phyloP scores from a whole-genome alignment of 2,329 filamentous ascomycete species.

The Penicillium sp. region DNA sequence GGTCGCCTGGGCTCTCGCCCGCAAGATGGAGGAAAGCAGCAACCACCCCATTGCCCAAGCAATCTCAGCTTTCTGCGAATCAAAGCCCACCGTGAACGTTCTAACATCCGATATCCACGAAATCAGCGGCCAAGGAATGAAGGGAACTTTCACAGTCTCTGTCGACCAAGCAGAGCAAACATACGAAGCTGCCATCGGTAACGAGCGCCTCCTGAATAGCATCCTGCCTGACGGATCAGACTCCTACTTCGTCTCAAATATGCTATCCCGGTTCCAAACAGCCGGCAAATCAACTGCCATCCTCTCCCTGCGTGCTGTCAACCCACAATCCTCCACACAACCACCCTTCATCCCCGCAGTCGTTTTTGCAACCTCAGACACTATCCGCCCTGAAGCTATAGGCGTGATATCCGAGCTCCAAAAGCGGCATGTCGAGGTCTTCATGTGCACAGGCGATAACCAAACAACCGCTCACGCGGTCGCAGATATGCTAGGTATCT shows the following conservation, averaged over 20 bases:
- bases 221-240: constrained; percentile 32
- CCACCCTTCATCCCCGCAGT: constrained; percentile 54
- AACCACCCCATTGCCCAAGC: constrained; percentile 62
- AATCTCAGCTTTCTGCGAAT: constrained; percentile 51
- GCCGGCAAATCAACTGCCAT: constrained; percentile 48
- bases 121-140: constrained; percentile 59
- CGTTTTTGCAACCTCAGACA: constrained; percentile 76
- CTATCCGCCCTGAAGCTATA: constrained; percentile 72
- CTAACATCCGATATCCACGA: constrained; percentile 50
- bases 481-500: constrained; percentile 73
- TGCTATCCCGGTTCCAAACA: constrained; percentile 42
- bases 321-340: constrained; percentile 8
- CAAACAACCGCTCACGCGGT: constrained; percentile 79
- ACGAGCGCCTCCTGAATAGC: constrained; percentile 53
- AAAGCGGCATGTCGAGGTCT: constrained; percentile 69
- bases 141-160: constrained; percentile 50
- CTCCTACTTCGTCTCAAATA: constrained; percentile 33
- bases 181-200: constrained; percentile 58
- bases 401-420: constrained; percentile 66
- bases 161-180: constrained; percentile 19
- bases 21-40: constrained; percentile 59
- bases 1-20: constrained; percentile 49
- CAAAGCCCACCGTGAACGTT: constrained; percentile 26
- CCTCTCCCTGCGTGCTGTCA: constrained; percentile 39
- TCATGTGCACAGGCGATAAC: constrained; percentile 94